These are phyloP conservation scores for Adansonia gregorii DNA, from an alignment of 441 rosid species.

Conservation along the genomic window DNA sequence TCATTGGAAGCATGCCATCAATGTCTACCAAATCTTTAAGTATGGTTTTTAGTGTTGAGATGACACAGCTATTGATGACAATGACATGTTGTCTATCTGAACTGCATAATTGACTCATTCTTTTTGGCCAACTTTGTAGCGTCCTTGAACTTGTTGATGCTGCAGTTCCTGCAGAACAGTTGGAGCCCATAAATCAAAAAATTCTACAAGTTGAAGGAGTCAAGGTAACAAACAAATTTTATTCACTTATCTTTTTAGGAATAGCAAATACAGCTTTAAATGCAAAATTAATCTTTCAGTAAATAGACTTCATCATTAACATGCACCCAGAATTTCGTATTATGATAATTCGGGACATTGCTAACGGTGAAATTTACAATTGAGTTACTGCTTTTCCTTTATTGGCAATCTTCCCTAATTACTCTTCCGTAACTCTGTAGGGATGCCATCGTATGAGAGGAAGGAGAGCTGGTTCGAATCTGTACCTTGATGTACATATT, in stretches of 20 bases:
- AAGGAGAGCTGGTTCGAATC: slow-evolving; percentile 90
- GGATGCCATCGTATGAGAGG: slow-evolving; percentile 97
- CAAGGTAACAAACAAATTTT: slow-evolving; percentile 47
- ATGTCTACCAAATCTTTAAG: neutral
- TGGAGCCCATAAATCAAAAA: slow-evolving; percentile 71
- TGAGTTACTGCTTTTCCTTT: slow-evolving; percentile 15
- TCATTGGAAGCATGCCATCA: neutral
- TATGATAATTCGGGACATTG: neutral
- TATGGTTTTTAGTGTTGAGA: slow-evolving; percentile 6
- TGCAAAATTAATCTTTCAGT: neutral
- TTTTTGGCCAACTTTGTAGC: slow-evolving; percentile 42
- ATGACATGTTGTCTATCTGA: neutral
- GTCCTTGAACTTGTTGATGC: slow-evolving; percentile 97
- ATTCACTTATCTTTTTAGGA: neutral
- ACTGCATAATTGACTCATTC: slow-evolving; percentile 31
- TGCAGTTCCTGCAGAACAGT: slow-evolving; percentile 72
- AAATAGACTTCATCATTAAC: slow-evolving; percentile 15
- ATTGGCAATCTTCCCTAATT: slow-evolving; percentile 18
- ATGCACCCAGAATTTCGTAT: slow-evolving; percentile 16
- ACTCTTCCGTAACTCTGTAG: slow-evolving; percentile 42
- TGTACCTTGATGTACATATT: slow-evolving; percentile 92
- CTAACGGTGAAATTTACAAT: neutral
- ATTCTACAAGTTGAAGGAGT: slow-evolving; percentile 84
- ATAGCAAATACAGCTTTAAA: neutral
- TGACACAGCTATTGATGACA: neutral